Conservation (phyloP, 345 rosid species). For the Combretum micranthum region DNA sequence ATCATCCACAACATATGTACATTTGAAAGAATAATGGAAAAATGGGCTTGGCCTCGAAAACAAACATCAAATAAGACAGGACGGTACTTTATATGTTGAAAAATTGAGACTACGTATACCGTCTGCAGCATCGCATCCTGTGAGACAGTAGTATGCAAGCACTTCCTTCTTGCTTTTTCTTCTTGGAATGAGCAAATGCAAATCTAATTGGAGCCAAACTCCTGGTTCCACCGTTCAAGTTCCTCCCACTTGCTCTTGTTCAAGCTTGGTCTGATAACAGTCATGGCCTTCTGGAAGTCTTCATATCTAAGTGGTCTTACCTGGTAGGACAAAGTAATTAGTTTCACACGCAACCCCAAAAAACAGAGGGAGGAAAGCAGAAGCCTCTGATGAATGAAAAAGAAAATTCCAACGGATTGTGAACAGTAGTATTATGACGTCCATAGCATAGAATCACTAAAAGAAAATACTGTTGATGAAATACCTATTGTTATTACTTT, state of each 20-base stretch:
- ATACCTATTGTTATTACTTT: background rate
- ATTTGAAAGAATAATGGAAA: too few relatives aligned
- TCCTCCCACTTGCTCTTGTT: constrained; percentile 90
- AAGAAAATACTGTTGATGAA: too few relatives aligned
- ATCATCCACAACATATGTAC: too few relatives aligned
- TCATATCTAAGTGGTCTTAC: constrained; percentile 71
- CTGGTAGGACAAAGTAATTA: constrained; percentile 26
- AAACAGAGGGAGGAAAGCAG: background rate
- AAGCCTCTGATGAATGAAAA: background rate
- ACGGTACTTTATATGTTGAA: too few relatives aligned
- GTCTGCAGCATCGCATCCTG: background rate
- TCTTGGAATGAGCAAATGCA: background rate
- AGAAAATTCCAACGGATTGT: background rate
- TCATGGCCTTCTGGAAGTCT: constrained; percentile 76
- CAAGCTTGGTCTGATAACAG: constrained; percentile 84
- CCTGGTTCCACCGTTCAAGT: constrained; percentile 80
- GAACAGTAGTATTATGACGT: too few relatives aligned
- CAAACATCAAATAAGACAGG: too few relatives aligned
- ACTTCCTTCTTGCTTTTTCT: background rate
- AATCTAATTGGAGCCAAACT: constrained; percentile 66
- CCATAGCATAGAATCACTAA: too few relatives aligned
- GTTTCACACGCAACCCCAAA: constrained; percentile 1
- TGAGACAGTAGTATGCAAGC: background rate
- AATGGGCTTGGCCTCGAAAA: too few relatives aligned
- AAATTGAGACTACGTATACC: background rate